phyloP scores from a whole-genome alignment of 495 filamentous ascomycete species.

The Copromyces sp. region DNA sequence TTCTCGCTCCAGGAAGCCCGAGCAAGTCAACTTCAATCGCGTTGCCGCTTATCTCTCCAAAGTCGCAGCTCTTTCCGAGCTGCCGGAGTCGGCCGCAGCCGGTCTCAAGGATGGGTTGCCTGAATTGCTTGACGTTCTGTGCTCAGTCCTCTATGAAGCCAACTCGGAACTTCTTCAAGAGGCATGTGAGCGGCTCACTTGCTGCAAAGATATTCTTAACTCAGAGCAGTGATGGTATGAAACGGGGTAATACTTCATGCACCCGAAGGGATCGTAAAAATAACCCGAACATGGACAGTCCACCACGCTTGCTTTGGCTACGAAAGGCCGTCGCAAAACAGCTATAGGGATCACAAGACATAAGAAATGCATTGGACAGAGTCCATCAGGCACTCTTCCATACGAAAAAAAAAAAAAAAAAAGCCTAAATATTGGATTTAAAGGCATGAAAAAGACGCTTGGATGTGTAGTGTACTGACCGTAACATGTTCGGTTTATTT shows the following conservation, averaged over 20 bases:
- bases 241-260: neutral
- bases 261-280: too few species aligned
- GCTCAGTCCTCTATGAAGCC: constrained; percentile 30
- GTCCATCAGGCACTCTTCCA: too few species aligned
- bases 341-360: too few species aligned
- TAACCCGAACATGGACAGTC: too few species aligned
- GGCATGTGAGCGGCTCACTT: constrained; percentile 28
- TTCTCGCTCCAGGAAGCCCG: constrained; percentile 30
- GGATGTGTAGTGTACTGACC: too few species aligned
- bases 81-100: constrained; percentile 23
- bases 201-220: constrained; percentile 34
- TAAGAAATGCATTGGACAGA: too few species aligned
- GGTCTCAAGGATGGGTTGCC: constrained; percentile 31
- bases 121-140: constrained; percentile 33
- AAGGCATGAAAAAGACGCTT: too few species aligned
- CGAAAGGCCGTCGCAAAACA: too few species aligned
- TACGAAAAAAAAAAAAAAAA: too few species aligned
- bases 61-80: constrained; percentile 26
- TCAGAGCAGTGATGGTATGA: neutral
- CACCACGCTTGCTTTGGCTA: too few species aligned
- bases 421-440: too few species aligned
- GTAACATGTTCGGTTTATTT: too few species aligned
- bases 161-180: constrained; percentile 36
- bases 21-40: constrained; percentile 20
- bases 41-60: constrained; percentile 33